phyloP scores from a whole-genome alignment of 2,329 filamentous ascomycete species.

The Fusarium verticillioides region DNA sequence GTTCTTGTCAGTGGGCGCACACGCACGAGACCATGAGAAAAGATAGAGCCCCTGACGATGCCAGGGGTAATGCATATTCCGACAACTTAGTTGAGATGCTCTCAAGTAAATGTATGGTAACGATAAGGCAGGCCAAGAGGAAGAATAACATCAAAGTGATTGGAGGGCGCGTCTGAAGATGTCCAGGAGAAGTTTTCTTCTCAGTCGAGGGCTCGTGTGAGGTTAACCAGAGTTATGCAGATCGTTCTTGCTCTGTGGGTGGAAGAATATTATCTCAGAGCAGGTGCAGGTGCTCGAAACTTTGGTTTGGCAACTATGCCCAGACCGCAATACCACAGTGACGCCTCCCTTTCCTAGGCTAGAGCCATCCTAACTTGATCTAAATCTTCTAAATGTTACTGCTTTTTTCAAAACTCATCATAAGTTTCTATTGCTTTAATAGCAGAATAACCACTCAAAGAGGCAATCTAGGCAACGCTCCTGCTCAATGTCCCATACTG shows the following conservation, averaged over 20 bases:
- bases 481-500: constrained; percentile 1
- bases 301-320: neutral
- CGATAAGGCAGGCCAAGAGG: constrained; percentile 22
- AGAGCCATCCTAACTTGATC: neutral
- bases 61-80: constrained; percentile 30
- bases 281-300: neutral
- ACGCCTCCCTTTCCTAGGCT: neutral
- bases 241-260: neutral
- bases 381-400: neutral
- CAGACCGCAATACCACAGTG: neutral
- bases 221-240: neutral
- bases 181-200: neutral
- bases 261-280: neutral
- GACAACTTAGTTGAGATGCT: constrained; percentile 23
- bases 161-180: neutral
- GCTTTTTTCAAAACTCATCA: neutral
- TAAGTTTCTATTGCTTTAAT: neutral
- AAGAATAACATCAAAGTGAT: constrained; percentile 1
- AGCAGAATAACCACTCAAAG: no score
- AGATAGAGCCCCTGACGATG: constrained; percentile 16
- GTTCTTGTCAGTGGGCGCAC: constrained; percentile 27
- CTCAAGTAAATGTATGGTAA: constrained; percentile 32
- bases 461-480: no score
- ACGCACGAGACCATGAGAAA: constrained; percentile 25
- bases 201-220: neutral